A percentile compares a stretch with the other conserved stretches of the same genome.
Conservation (phyloP, 1,139 yeast genomes). For the Taiozyma onychis region DNA sequence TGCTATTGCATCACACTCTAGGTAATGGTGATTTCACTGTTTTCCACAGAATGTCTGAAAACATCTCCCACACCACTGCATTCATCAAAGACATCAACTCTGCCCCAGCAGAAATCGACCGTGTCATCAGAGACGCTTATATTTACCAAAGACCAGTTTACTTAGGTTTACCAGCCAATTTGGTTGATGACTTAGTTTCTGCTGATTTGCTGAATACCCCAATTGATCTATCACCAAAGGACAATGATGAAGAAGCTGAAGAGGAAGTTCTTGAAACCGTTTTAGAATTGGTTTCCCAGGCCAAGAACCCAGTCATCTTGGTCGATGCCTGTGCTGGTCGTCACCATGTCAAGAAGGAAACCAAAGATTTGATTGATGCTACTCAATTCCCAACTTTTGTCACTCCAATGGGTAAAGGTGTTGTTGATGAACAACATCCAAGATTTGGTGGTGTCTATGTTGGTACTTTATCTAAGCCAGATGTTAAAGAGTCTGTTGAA, state of each 20-base stretch:
- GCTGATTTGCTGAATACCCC: conserved; percentile 53
- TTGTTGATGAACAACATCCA: conserved; percentile 66
- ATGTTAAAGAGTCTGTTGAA: conserved; percentile 72
- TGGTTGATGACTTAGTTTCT: conserved; percentile 61
- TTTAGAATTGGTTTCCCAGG: conserved; percentile 43
- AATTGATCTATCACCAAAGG: conserved; percentile 53
- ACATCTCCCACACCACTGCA: conserved; percentile 62
- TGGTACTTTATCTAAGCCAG: conserved; percentile 73
- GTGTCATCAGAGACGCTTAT: conserved; percentile 68
- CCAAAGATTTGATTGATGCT: conserved; percentile 52
- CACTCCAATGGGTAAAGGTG: conserved; percentile 90
- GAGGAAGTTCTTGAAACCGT: conserved; percentile 62
- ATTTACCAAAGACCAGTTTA: conserved; percentile 77
- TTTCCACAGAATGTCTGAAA: conserved; percentile 67
- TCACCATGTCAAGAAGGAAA: conserved; percentile 63
- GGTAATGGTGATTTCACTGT: conserved; percentile 85
- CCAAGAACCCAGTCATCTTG: conserved; percentile 66
- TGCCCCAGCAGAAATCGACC: conserved; percentile 68
- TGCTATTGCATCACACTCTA: conserved; percentile 58
- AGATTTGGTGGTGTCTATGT: conserved; percentile 86
- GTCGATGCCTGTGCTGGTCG: conserved; percentile 87
- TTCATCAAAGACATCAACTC: conserved; percentile 54
- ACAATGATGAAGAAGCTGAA: conserved; percentile 68
- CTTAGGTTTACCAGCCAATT: conserved; percentile 77
- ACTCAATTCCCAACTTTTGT: conserved; percentile 82